Evolutionary conservation across 164 flowering plant genomes (phyloP).

Genomic region (Protea cynaroides): DNA sequence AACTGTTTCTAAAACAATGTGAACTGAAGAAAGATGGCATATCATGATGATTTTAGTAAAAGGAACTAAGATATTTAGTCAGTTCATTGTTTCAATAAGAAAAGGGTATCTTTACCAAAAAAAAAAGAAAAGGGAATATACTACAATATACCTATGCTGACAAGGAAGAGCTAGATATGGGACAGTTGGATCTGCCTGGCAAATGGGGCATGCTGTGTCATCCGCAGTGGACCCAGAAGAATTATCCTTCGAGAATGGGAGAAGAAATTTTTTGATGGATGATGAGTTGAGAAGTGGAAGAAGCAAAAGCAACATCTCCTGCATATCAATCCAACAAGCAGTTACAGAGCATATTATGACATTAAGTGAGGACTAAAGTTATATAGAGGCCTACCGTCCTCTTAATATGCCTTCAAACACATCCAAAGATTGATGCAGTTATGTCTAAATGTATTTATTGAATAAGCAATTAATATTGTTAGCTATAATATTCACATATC

Average conservation of each 20-base stretch:
- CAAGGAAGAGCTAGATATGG: conserved; percentile 93
- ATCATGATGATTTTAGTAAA: no score
- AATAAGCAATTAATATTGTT: no score
- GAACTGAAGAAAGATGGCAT: no score
- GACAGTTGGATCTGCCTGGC: conserved; percentile 66
- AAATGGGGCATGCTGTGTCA: conserved; percentile 71
- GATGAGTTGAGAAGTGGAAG: conserved; percentile 96
- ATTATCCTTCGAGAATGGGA: conserved; percentile 80
- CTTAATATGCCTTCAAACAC: no score
- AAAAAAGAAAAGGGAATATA: not conserved
- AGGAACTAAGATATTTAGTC: no score
- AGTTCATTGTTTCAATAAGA: not conserved
- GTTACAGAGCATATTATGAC: not conserved
- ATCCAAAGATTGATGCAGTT: no score
- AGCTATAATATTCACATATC: no score
- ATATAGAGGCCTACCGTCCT: no score
- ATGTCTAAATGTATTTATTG: no score
- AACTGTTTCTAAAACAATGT: no score
- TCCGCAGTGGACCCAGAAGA: conserved; percentile 52
- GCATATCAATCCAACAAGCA: conserved; percentile 17
- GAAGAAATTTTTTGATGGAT: conserved; percentile 63
- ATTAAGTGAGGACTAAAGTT: not conserved
- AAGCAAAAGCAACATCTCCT: conserved; percentile 92
- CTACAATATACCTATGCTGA: conserved; percentile 67
- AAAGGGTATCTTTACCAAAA: not conserved